Base-by-base conservation (phyloP, 768 basidiomycete species). In the Termitomyces sp. region DNA sequence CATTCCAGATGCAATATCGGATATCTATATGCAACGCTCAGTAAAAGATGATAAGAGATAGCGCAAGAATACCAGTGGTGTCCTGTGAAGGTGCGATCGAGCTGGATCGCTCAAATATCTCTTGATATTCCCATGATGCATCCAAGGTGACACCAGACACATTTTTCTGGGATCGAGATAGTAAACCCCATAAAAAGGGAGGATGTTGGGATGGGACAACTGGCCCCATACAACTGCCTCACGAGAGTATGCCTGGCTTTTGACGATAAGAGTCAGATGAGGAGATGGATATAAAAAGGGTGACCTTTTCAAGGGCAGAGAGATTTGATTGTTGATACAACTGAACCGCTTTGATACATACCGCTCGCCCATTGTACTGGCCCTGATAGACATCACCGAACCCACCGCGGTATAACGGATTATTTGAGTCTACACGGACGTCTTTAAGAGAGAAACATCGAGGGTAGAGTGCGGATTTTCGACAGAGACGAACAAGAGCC, bases 111-210 rank as follows among this genome's bases (percentile, higher is more conserved):
- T 31, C 51, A 37, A 66, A 51, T 53, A 70, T 20, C 69, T 60
- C 33, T 59, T 65, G 26, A 72, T 62, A 37, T 71, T 70, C 1
- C 74, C 73, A 33, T 70, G 68, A 37, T 69, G 60, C 72, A 73
- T 73, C 73, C 72, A 75, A 12, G 72, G 71, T 0, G 71, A 72
- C 1, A 74, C 70, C 24, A 73, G 67, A 45, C 69, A 70, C 13
- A 73, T 57, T 15, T 53, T 56, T 18, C 60, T 48, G 9, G 36
- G 41, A 42, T 71, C 49, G 9, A 67, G 47, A 1, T 71, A 69
- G 16, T 69, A 66, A 45, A 76, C 73, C 0, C 75, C 74, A 12
- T 70, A 70, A 46, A 77, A 75, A 0, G 75, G 75, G 5, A 76
- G 65, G 3, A 77, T 60, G 56, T 62, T 60, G 1, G 47, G 54